A percentile compares a stretch with the other conserved stretches of the same genome.
phyloP scores from a whole-genome alignment of 495 filamentous ascomycete species.

The Penicillium cinerascens region DNA sequence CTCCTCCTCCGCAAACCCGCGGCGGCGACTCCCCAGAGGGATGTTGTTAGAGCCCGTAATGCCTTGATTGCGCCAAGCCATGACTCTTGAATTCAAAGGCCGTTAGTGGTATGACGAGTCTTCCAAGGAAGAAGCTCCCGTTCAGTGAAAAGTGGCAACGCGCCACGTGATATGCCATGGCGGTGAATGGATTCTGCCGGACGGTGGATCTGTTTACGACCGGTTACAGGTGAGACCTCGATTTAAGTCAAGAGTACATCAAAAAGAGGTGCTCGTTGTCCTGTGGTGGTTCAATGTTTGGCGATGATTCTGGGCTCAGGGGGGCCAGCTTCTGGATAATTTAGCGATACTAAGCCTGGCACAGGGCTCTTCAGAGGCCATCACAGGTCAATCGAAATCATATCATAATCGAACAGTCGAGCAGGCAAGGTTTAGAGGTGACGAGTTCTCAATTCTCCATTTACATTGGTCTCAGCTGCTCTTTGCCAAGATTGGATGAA shows the following conservation, averaged over 20 bases:
- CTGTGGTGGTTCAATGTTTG: too few relatives aligned
- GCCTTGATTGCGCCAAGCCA: constrained; percentile 92
- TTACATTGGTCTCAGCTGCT: too few relatives aligned
- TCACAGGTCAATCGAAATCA: too few relatives aligned
- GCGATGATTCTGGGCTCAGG: too few relatives aligned
- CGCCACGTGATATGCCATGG: constrained; percentile 3
- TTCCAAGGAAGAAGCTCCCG: not conserved
- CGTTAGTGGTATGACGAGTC: constrained; percentile 11
- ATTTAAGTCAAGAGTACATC: too few relatives aligned
- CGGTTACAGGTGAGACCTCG: not conserved
- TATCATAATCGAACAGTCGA: too few relatives aligned
- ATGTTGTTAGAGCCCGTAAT: constrained; percentile 99
- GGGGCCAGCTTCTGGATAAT: too few relatives aligned
- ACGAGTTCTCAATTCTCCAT: too few relatives aligned
- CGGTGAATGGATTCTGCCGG: not conserved
- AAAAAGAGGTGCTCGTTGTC: too few relatives aligned
- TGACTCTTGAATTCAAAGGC: constrained; percentile 31
- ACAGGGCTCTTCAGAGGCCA: too few relatives aligned
- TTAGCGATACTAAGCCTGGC: too few relatives aligned
- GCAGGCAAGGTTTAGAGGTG: too few relatives aligned
- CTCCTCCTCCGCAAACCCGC: constrained; percentile 73
- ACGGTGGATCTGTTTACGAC: not conserved
- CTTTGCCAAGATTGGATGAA: not conserved
- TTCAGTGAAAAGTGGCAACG: constrained; percentile 13
- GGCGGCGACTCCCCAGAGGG: constrained; percentile 85